Conservation (phyloP, 805 yeast genomes). For the Candida chauliodis region DNA sequence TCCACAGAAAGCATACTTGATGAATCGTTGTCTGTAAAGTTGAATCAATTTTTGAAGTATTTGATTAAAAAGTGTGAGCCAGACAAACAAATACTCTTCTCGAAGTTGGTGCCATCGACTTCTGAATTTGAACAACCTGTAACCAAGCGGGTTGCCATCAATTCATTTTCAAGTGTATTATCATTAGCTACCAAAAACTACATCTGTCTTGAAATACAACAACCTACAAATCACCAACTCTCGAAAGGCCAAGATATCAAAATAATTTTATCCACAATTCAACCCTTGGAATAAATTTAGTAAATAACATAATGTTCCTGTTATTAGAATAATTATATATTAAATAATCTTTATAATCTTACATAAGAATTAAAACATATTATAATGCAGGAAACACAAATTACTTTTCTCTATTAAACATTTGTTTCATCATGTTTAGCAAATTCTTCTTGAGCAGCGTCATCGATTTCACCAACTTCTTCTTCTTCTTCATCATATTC, state of each 20-base stretch:
- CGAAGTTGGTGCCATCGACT: constrained; percentile 15
- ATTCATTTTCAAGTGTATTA: constrained; percentile 24
- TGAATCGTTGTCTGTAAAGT: not conserved
- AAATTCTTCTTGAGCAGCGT: constrained; percentile 52
- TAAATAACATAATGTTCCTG: too few species aligned
- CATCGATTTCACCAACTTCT: constrained; percentile 46
- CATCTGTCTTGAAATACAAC: constrained; percentile 8
- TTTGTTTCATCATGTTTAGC: constrained; percentile 40
- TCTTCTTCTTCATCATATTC: constrained; percentile 53
- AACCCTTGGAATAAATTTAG: too few species aligned
- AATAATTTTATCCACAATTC: too few species aligned
- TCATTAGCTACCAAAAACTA: constrained; percentile 21
- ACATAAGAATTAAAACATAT: constrained; percentile 5
- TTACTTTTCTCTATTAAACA: constrained; percentile 9
- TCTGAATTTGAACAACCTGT: constrained; percentile 12
- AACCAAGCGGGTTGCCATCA: constrained; percentile 22
- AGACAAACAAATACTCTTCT: constrained; percentile 11
- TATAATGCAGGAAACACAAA: not conserved
- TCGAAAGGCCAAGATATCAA: not conserved
- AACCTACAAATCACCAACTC: not conserved
- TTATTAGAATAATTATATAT: too few species aligned
- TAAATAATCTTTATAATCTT: too few species aligned
- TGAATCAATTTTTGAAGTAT: constrained; percentile 7
- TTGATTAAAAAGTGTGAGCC: not conserved
- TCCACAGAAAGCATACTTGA: not conserved